Evolutionary conservation across 1,284 basidiomycete species (phyloP).

Genomic region (Boletus hoseneyae): DNA sequence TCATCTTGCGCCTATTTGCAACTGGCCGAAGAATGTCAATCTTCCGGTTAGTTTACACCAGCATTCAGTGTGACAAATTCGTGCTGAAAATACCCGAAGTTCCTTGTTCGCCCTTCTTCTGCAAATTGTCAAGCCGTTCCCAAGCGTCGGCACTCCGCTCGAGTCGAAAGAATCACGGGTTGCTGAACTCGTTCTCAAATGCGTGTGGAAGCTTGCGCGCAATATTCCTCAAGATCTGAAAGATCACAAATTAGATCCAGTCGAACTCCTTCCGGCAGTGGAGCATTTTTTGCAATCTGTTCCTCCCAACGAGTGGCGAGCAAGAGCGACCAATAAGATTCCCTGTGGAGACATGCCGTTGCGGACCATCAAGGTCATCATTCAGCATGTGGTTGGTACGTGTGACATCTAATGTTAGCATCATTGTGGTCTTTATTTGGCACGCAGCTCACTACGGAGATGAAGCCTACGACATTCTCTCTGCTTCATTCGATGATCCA

Average conservation of each 20-base stretch:
- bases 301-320: constrained; percentile 94
- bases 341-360: constrained; percentile 97
- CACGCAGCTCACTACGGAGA: constrained; percentile 72
- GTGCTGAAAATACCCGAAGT: constrained; percentile 33
- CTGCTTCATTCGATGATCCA: constrained; percentile 75
- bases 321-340: constrained; percentile 83
- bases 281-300: constrained; percentile 94
- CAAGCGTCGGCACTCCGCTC: constrained; percentile 57
- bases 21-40: constrained; percentile 90
- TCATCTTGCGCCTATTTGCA: constrained; percentile 90
- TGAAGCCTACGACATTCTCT: constrained; percentile 77
- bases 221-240: constrained; percentile 90
- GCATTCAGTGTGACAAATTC: constrained; percentile 1
- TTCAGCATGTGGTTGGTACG: constrained; percentile 92
- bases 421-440: constrained; percentile 21
- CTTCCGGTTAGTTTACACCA: constrained; percentile 66
- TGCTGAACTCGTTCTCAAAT: constrained; percentile 96
- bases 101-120: constrained; percentile 82
- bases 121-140: constrained; percentile 87
- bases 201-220: constrained; percentile 96
- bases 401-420: constrained; percentile 19
- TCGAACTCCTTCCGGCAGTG: constrained; percentile 89
- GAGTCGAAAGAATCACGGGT: constrained; percentile 86
- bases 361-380: constrained; percentile 95
- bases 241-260: constrained; percentile 78